A percentile compares a stretch with the other conserved stretches of the same genome.
phyloP scores from a whole-genome alignment of 345 rosid species.

The Pugionium cornutum region DNA sequence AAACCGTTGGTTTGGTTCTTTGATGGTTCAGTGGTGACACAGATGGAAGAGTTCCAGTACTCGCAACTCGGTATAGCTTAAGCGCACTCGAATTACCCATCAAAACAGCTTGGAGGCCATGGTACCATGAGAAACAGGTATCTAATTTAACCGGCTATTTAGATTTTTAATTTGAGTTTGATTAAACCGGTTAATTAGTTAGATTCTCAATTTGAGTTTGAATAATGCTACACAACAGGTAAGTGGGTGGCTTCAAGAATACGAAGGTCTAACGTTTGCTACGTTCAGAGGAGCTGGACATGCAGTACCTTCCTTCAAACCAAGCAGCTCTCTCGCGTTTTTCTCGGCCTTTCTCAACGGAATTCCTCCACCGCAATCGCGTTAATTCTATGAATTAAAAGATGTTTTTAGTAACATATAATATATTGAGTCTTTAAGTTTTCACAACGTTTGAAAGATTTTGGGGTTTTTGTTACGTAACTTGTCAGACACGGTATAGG shows the following conservation, averaged over 20 bases:
- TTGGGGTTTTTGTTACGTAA: constrained; percentile 32
- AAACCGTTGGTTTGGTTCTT: constrained; percentile 14
- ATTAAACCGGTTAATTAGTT: background rate
- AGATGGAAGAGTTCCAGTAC: constrained; percentile 93
- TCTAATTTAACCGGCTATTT: background rate
- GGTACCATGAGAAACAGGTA: constrained; percentile 92
- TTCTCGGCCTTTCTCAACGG: constrained; percentile 78
- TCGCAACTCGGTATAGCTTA: constrained; percentile 82
- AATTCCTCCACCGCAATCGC: constrained; percentile 49
- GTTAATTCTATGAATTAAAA: constrained; percentile 1
- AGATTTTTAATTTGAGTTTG: background rate
- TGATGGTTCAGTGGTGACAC: constrained; percentile 78
- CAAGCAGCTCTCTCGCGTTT: constrained; percentile 72
- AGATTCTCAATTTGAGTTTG: background rate
- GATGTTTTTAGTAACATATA: background rate
- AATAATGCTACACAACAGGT: constrained; percentile 45
- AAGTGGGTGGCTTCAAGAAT: constrained; percentile 94
- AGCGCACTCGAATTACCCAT: constrained; percentile 61
- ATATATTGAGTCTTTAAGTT: constrained; percentile 2
- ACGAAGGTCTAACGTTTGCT: constrained; percentile 78
- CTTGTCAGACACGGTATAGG: constrained; percentile 25
- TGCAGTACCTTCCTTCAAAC: constrained; percentile 87
- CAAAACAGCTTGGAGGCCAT: constrained; percentile 83
- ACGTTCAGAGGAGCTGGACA: constrained; percentile 99
- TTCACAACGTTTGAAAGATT: constrained; percentile 14